phyloP scores from a whole-genome alignment of 768 basidiomycete genomes.

The Clitopilus hobsonii region DNA sequence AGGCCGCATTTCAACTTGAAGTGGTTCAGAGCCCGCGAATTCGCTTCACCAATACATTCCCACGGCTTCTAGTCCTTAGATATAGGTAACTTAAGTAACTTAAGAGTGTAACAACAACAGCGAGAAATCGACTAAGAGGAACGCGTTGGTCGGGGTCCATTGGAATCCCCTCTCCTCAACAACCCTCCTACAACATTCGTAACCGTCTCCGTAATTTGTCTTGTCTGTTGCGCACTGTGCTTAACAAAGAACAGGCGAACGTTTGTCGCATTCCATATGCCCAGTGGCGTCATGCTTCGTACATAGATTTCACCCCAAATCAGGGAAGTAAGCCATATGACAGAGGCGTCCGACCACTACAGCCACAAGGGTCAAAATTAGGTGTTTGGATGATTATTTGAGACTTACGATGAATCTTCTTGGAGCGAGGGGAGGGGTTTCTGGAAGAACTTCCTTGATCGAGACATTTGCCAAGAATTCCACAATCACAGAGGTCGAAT shows the following conservation, averaged over 20 bases:
- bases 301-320: constrained; percentile 97
- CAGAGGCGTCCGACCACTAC: constrained; percentile 92
- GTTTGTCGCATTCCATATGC: constrained; percentile 87
- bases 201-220: constrained; percentile 75
- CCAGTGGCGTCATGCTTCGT: constrained; percentile 79
- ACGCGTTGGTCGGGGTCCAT: background rate
- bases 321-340: constrained; percentile 88
- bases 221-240: constrained; percentile 64
- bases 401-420: constrained; percentile 70
- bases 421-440: constrained; percentile 56
- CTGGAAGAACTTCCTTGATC: constrained; percentile 71
- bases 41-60: too few species aligned
- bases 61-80: too few species aligned
- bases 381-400: background rate
- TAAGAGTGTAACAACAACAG: too few species aligned
- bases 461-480: constrained; percentile 71
- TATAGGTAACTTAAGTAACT: too few species aligned
- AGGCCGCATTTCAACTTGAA: too few species aligned
- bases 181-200: constrained; percentile 80
- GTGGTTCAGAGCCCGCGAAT: too few species aligned
- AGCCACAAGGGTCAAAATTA: constrained; percentile 4
- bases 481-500: constrained; percentile 62
- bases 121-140: too few species aligned
- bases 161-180: constrained; percentile 35
- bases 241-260: constrained; percentile 91